Conservation (phyloP, 768 basidiomycete species). For the Lactifluus echinatus region DNA sequence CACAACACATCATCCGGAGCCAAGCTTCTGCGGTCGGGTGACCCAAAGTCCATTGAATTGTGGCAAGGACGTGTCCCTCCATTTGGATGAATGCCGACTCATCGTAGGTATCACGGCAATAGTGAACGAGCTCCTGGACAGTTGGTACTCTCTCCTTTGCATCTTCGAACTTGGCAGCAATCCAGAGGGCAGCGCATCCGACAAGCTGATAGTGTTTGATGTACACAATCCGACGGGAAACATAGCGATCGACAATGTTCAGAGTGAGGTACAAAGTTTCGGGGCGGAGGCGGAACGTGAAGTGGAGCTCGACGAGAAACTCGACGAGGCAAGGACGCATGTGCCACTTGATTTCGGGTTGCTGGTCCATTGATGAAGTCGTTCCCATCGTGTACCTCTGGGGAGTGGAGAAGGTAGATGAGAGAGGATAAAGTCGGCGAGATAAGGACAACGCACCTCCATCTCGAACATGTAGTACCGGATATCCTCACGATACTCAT, state of each 20-base stretch:
- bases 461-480: slow-evolving; percentile 92
- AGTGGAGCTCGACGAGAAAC: slow-evolving; percentile 97
- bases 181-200: slow-evolving; percentile 97
- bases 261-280: slow-evolving; percentile 98
- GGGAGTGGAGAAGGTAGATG: slow-evolving; percentile 15
- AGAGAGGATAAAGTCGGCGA: neutral
- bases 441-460: slow-evolving; percentile 67
- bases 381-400: slow-evolving; percentile 84
- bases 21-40: slow-evolving; percentile 98
- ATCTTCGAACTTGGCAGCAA: slow-evolving; percentile 98
- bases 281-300: slow-evolving; percentile 93
- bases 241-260: slow-evolving; percentile 98
- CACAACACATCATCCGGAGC: slow-evolving; percentile 79
- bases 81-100: slow-evolving; percentile 98
- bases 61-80: slow-evolving; percentile 95
- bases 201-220: slow-evolving; percentile 99
- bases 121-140: slow-evolving; percentile 86
- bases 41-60: slow-evolving; percentile 93
- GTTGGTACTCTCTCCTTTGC: slow-evolving; percentile 97
- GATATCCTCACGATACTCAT: slow-evolving; percentile 93
- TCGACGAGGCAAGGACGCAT: slow-evolving; percentile 99
- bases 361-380: slow-evolving; percentile 96
- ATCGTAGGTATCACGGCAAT: slow-evolving; percentile 95
- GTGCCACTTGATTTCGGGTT: slow-evolving; percentile 98
- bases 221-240: slow-evolving; percentile 96